Evolutionary conservation across 2,329 filamentous ascomycete genomes (phyloP).

Genomic region (Helminthosporium solani): DNA sequence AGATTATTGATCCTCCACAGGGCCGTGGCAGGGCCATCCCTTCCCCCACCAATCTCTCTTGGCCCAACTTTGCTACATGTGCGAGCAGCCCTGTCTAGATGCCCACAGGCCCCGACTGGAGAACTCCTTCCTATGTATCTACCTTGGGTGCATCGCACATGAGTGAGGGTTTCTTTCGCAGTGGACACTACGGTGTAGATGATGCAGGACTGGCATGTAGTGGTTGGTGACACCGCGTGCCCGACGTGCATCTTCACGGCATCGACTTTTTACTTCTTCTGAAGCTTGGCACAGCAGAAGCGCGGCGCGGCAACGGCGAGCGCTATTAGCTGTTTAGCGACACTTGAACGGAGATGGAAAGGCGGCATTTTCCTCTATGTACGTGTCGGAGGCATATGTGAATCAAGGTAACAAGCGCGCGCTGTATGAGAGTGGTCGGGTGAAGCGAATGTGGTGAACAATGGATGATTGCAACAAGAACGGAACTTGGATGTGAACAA

Average conservation of each 20-base stretch:
- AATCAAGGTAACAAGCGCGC: background rate
- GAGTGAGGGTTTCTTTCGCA: background rate
- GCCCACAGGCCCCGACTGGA: background rate
- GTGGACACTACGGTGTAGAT: no score
- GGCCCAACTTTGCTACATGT: background rate
- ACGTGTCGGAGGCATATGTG: background rate
- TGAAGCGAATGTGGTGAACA: background rate
- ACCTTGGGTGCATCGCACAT: background rate
- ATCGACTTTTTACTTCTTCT: conserved; percentile 14
- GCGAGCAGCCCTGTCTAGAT: background rate
- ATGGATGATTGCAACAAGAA: background rate
- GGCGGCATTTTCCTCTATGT: background rate
- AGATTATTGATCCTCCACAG: background rate
- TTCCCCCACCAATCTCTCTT: background rate
- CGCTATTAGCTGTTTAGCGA: conserved; percentile 8
- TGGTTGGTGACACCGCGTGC: background rate
- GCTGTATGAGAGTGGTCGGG: conserved; percentile 3
- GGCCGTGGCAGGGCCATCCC: background rate
- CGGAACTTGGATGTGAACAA: background rate
- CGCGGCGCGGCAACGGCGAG: conserved; percentile 15
- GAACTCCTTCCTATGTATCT: background rate
- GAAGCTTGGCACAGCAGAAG: conserved; percentile 20
- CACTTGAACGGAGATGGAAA: background rate
- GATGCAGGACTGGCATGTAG: conserved; percentile 1
- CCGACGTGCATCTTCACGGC: conserved; percentile 9